Evolutionary conservation across 495 filamentous ascomycete genomes (phyloP).

Genomic region (Talaromyces liani): DNA sequence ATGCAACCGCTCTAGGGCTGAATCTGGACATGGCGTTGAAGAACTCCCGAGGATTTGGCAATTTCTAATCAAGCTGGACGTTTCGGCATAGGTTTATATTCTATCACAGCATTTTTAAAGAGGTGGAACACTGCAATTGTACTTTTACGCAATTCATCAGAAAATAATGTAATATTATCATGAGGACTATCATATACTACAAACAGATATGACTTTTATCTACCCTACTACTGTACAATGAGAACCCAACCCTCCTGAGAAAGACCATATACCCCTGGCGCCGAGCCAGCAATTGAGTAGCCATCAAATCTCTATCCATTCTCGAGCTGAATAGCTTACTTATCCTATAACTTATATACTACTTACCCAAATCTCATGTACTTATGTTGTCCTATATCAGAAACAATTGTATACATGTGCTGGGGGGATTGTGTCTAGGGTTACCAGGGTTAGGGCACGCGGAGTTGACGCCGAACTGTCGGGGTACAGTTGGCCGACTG

Average conservation of each 20-base stretch:
- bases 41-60: conserved; percentile 91
- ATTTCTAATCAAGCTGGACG: background rate
- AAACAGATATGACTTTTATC: background rate
- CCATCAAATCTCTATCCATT: no score
- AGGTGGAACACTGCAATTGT: background rate
- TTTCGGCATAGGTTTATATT: background rate
- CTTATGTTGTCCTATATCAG: no score
- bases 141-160: background rate
- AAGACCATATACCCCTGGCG: background rate
- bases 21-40: conserved; percentile 76
- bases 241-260: background rate
- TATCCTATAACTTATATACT: no score
- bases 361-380: no score
- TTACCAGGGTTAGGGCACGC: background rate
- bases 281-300: no score
- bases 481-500: background rate
- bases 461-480: background rate
- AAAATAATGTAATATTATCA: background rate
- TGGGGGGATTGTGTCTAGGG: background rate
- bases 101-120: background rate
- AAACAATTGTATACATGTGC: no score
- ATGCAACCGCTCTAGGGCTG: conserved; percentile 57
- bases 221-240: background rate
- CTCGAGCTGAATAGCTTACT: no score
- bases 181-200: background rate